phyloP scores from a whole-genome alignment of 805 yeast species.

The Cyberlindnera subsufficiens region DNA sequence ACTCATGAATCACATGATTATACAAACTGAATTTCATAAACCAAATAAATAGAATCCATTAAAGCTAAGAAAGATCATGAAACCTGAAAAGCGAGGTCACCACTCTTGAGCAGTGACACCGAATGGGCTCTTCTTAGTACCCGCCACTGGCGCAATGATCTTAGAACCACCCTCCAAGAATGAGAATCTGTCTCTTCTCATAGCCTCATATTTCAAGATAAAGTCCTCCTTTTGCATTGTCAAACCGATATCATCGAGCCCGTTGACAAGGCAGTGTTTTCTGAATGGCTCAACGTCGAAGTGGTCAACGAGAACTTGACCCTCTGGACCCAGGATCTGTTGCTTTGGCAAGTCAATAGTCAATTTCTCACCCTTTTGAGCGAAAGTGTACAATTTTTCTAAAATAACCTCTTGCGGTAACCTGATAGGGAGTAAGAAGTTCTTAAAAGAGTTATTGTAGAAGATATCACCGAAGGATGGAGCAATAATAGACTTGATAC shows the following conservation, averaged over 20 bases:
- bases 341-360: conserved; percentile 86
- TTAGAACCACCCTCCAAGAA: conserved; percentile 89
- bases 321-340: conserved; percentile 60
- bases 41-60: neutral
- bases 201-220: conserved; percentile 68
- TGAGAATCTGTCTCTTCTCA: conserved; percentile 75
- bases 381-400: conserved; percentile 73
- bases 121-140: conserved; percentile 60
- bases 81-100: conserved; percentile 31
- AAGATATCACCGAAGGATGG: conserved; percentile 98
- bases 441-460: conserved; percentile 95
- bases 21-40: neutral
- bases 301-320: conserved; percentile 69
- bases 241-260: conserved; percentile 94
- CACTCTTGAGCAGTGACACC: conserved; percentile 74
- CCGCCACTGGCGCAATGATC: conserved; percentile 57
- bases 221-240: conserved; percentile 83
- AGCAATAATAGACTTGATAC: conserved; percentile 92
- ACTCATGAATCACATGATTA: neutral
- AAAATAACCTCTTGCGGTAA: conserved; percentile 72
- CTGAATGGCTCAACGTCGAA: conserved; percentile 90
- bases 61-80: neutral
- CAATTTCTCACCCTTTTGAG: conserved; percentile 60
- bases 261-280: conserved; percentile 90
- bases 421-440: conserved; percentile 90